Base-by-base conservation (phyloP, 2,329 filamentous ascomycete genomes). In the Sphaceloma murrayae region DNA sequence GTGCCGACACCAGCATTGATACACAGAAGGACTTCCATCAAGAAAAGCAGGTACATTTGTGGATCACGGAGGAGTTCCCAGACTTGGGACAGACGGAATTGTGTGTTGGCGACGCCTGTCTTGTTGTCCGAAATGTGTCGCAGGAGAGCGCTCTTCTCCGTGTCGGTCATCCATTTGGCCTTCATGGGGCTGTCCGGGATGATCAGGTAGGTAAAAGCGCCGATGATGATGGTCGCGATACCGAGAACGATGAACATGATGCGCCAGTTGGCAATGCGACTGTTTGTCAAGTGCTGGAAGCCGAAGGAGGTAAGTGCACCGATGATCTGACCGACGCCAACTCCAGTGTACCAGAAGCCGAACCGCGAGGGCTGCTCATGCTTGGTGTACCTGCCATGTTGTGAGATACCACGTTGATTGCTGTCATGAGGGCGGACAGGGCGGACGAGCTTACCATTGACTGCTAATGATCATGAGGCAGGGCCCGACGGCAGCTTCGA, bases 161-260 rank as follows among this genome's bases (percentile, higher is more conserved):
- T 67, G 51, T 82, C 77, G 9, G 63, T 68, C 54, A 78, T 80
- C 60, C 77, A 82, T 57, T 78, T 77, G 22, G 78, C 77, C 4
- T 74, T 69, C 78, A 82, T 81, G 0, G 78, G 78, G 11, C 71
- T 77, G 57, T 83, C 78, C 2, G 77, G 77, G 70, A 80, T 74
- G 34, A 36, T 14, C 5, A 47, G 29, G 21, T 22, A 22, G 2
- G 30, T 18, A 4, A 18, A 13, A 11, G 40, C 9, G 8, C 38
- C 45, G 22, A 46, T 19, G 10, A 38, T 19, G n/a, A 47, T 22
- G 5, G 45, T 47, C 30, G 47, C 13, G 11, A 10, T 3, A 9
- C 48, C 48, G 16, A 44, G 22, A 10, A 44, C 13, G 13, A 49
- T 29, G 32, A 49, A 49, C 36, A 49, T 47, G 32, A 44, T 40